These are phyloP conservation scores for Sporothrix variecibatus DNA, from an alignment of 2,329 filamentous ascomycete species.

Conservation along the genomic window DNA sequence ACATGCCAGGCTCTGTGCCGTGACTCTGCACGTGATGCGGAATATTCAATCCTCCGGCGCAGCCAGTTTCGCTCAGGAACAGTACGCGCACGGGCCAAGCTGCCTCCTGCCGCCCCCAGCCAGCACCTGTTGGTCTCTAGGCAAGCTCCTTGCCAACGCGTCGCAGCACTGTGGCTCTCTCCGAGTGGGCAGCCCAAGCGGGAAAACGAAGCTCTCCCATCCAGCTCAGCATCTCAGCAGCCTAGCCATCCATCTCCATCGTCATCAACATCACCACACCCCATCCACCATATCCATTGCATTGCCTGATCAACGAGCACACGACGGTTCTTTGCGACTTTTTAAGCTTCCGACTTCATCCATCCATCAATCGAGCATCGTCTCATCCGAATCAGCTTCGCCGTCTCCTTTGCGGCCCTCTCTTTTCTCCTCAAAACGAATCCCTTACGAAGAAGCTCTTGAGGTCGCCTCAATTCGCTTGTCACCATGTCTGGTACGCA, in stretches of 20 bases:
- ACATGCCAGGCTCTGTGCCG: not conserved
- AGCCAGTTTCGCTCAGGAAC: not conserved
- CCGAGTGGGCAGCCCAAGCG: not conserved
- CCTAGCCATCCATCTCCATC: conserved; percentile 13
- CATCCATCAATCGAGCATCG: not conserved
- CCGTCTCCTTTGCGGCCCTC: not conserved
- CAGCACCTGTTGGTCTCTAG: conserved; percentile 33
- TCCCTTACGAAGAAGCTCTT: conserved; percentile 10
- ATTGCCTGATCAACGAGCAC: not conserved
- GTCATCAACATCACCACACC: conserved; percentile 13
- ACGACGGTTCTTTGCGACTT: not conserved
- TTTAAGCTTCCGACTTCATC: not conserved
- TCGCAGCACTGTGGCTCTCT: conserved; percentile 27
- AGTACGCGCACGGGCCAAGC: conserved; percentile 28
- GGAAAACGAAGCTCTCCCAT: conserved; percentile 35
- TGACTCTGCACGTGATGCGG: conserved; percentile 16
- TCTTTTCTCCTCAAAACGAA: not conserved
- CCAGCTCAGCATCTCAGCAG: conserved; percentile 30
- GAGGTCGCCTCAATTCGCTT: conserved; percentile 31
- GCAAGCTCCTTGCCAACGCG: conserved; percentile 42
- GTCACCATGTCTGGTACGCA: conserved; percentile 56
- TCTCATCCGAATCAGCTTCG: not conserved
- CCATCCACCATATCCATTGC: conserved; percentile 13
- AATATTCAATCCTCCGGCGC: not conserved
- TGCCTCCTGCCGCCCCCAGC: not conserved